phyloP scores from a whole-genome alignment of 495 filamentous ascomycete genomes.

The Alectoria sarmentosa region DNA sequence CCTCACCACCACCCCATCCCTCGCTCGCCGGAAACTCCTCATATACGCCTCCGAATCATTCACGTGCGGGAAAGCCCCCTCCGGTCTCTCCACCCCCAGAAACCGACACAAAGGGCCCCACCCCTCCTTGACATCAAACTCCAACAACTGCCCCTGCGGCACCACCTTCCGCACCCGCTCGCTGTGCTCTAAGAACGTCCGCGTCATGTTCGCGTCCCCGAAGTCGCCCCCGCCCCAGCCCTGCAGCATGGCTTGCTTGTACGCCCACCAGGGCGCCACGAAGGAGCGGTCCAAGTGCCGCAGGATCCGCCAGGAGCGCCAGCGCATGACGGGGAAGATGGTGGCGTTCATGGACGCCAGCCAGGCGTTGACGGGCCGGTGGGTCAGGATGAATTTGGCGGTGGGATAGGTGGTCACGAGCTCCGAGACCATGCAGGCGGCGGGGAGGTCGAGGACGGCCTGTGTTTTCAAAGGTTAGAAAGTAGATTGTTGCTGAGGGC shows the following conservation, averaged over 20 bases:
- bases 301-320: not conserved
- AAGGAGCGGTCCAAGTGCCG: not conserved
- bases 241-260: not conserved
- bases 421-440: not conserved
- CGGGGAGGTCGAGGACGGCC: conserved; percentile 1
- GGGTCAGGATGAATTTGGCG: not conserved
- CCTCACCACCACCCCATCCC: not conserved
- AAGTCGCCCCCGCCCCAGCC: not conserved
- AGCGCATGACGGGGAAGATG: not conserved
- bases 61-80: not conserved
- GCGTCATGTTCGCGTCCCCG: not conserved
- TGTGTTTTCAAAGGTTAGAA: no score
- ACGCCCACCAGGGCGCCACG: not conserved
- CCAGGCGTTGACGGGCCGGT: not conserved
- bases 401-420: not conserved
- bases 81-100: not conserved
- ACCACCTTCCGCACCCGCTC: not conserved
- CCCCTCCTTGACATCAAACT: not conserved
- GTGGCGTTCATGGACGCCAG: not conserved
- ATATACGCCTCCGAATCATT: not conserved
- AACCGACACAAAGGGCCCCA: not conserved
- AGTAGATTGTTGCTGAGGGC: no score
- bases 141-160: not conserved
- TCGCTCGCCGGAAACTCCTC: not conserved
- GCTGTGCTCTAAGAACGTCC: not conserved